Percentiles rank a stretch among this genome's conserved stretches.
These are phyloP conservation scores for Rhododendron mucronatum DNA, from an alignment of 148 eudicot genomes.

Conservation along the genomic window DNA sequence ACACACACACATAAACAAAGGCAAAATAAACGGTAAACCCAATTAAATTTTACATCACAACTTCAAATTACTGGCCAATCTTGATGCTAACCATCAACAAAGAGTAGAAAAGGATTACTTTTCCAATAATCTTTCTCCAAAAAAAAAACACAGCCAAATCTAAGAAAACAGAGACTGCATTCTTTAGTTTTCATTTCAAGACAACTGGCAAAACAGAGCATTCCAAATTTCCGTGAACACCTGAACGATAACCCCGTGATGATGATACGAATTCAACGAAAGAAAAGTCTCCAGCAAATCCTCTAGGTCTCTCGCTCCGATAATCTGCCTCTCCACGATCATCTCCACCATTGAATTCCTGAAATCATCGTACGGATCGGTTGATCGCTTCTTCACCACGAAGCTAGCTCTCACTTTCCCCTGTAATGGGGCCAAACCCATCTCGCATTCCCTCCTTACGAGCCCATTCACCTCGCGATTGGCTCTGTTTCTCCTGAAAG, in stretches of 20 bases:
- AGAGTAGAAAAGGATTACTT: background rate
- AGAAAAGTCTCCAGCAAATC: conserved; percentile 11
- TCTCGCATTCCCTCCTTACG: background rate
- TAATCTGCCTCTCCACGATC: conserved; percentile 21
- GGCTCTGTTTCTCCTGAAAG: conserved; percentile 13
- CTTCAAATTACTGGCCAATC: background rate
- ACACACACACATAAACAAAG: too few relatives aligned
- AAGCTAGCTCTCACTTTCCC: conserved; percentile 9
- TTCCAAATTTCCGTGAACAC: conserved; percentile 22
- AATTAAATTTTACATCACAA: background rate
- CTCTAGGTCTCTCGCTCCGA: conserved; percentile 16
- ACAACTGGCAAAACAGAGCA: conserved; percentile 14
- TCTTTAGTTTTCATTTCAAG: background rate
- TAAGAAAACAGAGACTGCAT: background rate
- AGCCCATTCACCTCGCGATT: background rate
- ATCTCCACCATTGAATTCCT: conserved; percentile 26
- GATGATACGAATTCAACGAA: conserved; percentile 17
- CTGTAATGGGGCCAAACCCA: background rate
- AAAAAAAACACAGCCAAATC: background rate
- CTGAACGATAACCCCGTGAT: conserved; percentile 15
- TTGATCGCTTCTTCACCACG: conserved; percentile 20
- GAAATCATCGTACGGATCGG: conserved; percentile 19
- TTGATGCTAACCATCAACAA: background rate
- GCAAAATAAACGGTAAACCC: background rate
- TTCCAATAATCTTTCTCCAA: background rate